These are phyloP conservation scores for Exophiala viscosa DNA, from an alignment of 2,329 filamentous ascomycete species.

Conservation along the genomic window DNA sequence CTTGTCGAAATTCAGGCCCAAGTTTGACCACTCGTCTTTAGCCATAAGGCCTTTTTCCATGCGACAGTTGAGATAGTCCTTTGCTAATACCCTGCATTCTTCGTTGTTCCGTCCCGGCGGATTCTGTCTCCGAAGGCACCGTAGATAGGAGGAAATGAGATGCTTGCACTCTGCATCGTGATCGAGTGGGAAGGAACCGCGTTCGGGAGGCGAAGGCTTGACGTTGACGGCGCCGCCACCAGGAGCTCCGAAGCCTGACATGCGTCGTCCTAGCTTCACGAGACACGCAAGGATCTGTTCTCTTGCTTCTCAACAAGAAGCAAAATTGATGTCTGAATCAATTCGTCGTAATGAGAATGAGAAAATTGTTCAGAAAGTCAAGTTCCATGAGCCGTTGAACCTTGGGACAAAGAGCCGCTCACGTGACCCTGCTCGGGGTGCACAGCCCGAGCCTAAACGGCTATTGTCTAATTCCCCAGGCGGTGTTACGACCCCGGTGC, in stretches of 20 bases:
- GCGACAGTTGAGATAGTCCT: slow-evolving; percentile 81
- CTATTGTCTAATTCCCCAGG: no score
- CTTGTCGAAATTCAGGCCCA: slow-evolving; percentile 67
- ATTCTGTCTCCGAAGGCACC: slow-evolving; percentile 65
- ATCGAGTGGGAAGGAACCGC: slow-evolving; percentile 93
- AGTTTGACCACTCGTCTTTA: slow-evolving; percentile 87
- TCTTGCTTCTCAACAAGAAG: no score
- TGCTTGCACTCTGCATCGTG: slow-evolving; percentile 94
- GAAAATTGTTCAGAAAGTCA: no score
- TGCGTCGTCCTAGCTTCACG: not conserved
- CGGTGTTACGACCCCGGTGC: no score
- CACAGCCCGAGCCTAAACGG: no score
- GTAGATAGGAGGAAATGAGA: slow-evolving; percentile 79
- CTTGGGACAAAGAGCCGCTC: no score
- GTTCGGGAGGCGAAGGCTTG: slow-evolving; percentile 75
- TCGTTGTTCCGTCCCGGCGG: slow-evolving; percentile 79
- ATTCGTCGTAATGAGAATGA: no score
- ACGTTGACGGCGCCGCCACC: slow-evolving; percentile 61
- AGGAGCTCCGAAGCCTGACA: slow-evolving; percentile 62
- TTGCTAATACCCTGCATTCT: slow-evolving; percentile 79
- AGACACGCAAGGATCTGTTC: not conserved
- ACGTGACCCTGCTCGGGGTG: no score
- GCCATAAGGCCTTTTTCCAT: slow-evolving; percentile 99
- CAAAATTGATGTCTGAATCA: no score
- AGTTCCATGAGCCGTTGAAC: no score